A percentile compares a stretch with the other conserved stretches of the same genome.
Conservation (phyloP, 2,329 filamentous ascomycete species). For the Fusarium azukiicola region DNA sequence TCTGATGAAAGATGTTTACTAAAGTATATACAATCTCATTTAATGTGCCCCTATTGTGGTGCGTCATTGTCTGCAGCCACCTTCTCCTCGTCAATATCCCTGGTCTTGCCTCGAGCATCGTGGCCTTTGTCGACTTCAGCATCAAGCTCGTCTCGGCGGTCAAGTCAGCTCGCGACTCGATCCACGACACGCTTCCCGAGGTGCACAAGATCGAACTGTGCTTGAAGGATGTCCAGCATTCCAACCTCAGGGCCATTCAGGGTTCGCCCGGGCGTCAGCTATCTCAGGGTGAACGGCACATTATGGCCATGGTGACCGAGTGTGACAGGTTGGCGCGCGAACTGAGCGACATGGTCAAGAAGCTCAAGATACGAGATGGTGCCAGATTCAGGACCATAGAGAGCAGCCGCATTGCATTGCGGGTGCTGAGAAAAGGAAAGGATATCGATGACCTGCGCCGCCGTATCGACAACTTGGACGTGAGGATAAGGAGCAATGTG, state of each 20-base stretch:
- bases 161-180: slow-evolving; percentile 3
- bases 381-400: slow-evolving; percentile 1
- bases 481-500: background rate
- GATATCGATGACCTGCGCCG: slow-evolving; percentile 6
- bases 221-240: background rate
- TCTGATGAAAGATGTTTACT: too few species aligned
- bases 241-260: background rate
- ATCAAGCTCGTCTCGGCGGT: slow-evolving; percentile 10
- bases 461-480: background rate
- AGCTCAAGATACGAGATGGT: background rate
- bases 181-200: slow-evolving; percentile 2
- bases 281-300: background rate
- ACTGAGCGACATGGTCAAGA: background rate
- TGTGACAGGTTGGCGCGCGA: background rate
- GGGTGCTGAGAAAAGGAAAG: background rate
- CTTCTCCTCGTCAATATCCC: too few species aligned
- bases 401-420: slow-evolving; percentile 3
- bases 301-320: slow-evolving; percentile 5
- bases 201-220: background rate
- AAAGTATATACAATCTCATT: too few species aligned
- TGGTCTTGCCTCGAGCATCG: background rate
- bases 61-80: too few species aligned
- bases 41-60: too few species aligned
- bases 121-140: slow-evolving; percentile 2
- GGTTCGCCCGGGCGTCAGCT: background rate